Base-by-base conservation (phyloP, 768 basidiomycete genomes). In the Strobilomyces dryophilus region DNA sequence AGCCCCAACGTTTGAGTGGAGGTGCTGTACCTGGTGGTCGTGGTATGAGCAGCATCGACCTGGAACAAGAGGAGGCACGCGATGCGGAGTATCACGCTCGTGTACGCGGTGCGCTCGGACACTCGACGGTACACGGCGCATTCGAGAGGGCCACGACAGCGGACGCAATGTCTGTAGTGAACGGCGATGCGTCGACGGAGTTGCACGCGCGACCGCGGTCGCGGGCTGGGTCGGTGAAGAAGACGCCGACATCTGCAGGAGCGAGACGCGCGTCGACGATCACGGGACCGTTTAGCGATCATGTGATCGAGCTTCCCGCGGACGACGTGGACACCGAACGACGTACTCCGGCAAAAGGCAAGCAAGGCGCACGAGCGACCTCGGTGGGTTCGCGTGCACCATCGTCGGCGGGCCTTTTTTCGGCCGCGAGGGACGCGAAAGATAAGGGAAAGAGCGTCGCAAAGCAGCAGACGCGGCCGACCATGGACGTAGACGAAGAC, bases 1-100 rank as follows among this genome's bases (percentile, higher is more conserved):
- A 36, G 17, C 20, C 57, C 1, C 46, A 45, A 27, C 49, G 44
- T 5, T 10, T 47, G 21, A 56, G 54, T 26, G 57, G 70, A 27
- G 42, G 69, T 58, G 64, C 65, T 55, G 45, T 73, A 54, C 62
- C 61, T 31, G 63, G 68, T 34, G 67, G 67, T 53, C 62, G 65
- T 37, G 57, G 70, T 27, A 32, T 69, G 5, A 68, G 65, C 4
- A 45, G 8, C 8, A 53, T 67, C 9, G 56, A 66, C n/a, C 14
- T 62, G 10, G 59, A 64, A 5, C 40, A 39, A 4, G 70, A 71
- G 5, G 58, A 65, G 43, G 32, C 21, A 9, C 61, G 59, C 6
- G 61, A 70, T 27, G 45, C 39, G 8, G 52, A 53, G 11, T 52
- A 60, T 40, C 50, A 20, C 18, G 37, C 21, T 12, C 60, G 56